phyloP scores from a whole-genome alignment of 2,329 filamentous ascomycete genomes.

The Coniochaeta ligniaria region DNA sequence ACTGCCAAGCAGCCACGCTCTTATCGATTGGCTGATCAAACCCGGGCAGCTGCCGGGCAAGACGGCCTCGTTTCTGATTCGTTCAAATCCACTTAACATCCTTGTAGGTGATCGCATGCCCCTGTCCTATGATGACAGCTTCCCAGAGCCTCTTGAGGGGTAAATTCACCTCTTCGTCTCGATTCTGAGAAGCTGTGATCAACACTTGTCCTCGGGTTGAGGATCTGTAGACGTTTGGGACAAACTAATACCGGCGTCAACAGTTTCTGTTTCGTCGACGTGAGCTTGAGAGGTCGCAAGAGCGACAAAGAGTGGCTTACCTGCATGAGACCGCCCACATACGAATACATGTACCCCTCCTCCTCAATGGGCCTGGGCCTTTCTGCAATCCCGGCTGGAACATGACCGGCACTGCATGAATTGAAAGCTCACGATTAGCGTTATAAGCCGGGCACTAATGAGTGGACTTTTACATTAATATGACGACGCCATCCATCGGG shows the following conservation, averaged over 20 bases:
- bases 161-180: constrained; percentile 8
- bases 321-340: neutral
- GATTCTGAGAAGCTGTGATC: neutral
- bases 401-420: neutral
- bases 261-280: neutral
- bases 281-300: neutral
- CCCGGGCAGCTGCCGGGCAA: too few species aligned
- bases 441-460: neutral
- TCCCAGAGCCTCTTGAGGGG: neutral
- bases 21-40: constrained; percentile 10
- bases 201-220: neutral
- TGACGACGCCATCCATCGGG: neutral
- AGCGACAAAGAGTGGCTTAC: neutral
- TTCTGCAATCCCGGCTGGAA: neutral
- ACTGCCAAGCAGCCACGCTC: neutral
- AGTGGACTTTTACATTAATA: neutral
- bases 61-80: constrained; percentile 7
- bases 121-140: constrained; percentile 11
- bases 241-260: neutral
- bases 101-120: constrained; percentile 11
- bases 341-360: neutral
- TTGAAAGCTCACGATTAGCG: neutral
- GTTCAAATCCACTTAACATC: constrained; percentile 6
- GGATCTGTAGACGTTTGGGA: neutral
- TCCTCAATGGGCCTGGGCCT: neutral